Base-by-base conservation (phyloP, 1,139 yeast genomes). In the Saccharomyces hybrid region DNA sequence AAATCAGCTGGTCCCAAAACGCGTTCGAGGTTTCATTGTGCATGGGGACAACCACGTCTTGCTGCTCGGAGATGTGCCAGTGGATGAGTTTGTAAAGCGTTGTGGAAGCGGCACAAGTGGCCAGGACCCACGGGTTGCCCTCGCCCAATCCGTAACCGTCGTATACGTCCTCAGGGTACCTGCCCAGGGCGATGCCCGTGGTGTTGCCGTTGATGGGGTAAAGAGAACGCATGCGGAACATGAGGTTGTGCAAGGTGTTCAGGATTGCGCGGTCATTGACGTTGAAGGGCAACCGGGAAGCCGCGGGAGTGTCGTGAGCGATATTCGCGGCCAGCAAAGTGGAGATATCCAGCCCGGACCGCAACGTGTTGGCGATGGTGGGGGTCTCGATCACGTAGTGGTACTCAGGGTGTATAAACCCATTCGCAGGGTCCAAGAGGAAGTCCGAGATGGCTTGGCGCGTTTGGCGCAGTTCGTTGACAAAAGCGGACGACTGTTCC, bases 71-170 rank as follows among this genome's bases (percentile, higher is more conserved):
- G 57, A 70, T 69, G 49, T 74, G 66, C 50, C 70, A 71, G 57
- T 63, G 67, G 51, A 73, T 71, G 57, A 70, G 65, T 60, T 71
- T 76, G 68, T 72, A 77, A 41, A 74, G 60, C 46, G 72, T 54
- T 55, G 72, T 71, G 1, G 95, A 79, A 1, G 93, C 91, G 2
- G 93, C 77, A 0, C 93, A 82, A 0, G 97, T 91, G 26, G 95
- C 78, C 56, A 91, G 79, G 67, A 91, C 91, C 99, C 98, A 91
- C 2, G 99, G 98, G 65, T 91, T 93, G 2, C 97, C 98, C 61
- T 83, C 86, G 14, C 86, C 77, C 0, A 79, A 75, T 0, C 83
- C 84, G 57, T 78, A 75, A 0, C 98, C 98, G 70, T 91, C 87
- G 69, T 91, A 91, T 11, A 86, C 71, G 71, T 91, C 99, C 66